Evolutionary conservation across 176 grass and related monocot genomes (phyloP), one percentile per base, ranked within the genome.

Genomic region (Lolium perenne): DNA sequence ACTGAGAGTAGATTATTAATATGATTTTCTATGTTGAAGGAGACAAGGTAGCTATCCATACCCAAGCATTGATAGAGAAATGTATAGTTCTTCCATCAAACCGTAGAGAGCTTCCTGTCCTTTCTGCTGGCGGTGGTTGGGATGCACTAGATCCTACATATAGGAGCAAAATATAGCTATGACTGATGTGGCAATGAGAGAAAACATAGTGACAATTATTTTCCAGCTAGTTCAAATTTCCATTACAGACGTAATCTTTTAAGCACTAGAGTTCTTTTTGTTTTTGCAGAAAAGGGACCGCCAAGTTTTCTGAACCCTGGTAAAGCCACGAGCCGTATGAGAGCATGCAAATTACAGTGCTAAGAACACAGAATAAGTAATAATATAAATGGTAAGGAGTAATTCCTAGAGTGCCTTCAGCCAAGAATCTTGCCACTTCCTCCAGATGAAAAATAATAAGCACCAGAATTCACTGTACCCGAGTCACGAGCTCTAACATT

Each of bases 61-160:
- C 96, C 93, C 96, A 98, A 83, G 96, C 96, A 90, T 94, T 92
- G 58, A 95, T 82, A 94, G 94, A 83, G 87, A 96, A 95, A 72
- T 91, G 86, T 84, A 98, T 91, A 77, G 94, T 88, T 43, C 85
- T 82, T 74, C 86, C 75, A 81, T 98, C 89, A 41, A 94, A 71
- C 78, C 79, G 47, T 84, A 94, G 82, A 48, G 93, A 88, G 84
- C 84, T 90, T 86, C 85, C 92, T 83, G 73, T 88, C 83, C 87
- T 91, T 14, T 88, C 85, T 69, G 77, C 18, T 83, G 54, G 77
- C 66, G 79, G 47, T 60, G 85, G 70, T 45, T 87, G 85, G 8
- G 85, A 76, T 13, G 81, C 58, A 86, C 53, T 84, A 79, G 90
- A 86, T 80, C 84, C 97, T 98, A 79, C 85, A 90, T 38, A 50